Base-by-base conservation (phyloP, 768 basidiomycete genomes). In the Trametes meyenii region DNA sequence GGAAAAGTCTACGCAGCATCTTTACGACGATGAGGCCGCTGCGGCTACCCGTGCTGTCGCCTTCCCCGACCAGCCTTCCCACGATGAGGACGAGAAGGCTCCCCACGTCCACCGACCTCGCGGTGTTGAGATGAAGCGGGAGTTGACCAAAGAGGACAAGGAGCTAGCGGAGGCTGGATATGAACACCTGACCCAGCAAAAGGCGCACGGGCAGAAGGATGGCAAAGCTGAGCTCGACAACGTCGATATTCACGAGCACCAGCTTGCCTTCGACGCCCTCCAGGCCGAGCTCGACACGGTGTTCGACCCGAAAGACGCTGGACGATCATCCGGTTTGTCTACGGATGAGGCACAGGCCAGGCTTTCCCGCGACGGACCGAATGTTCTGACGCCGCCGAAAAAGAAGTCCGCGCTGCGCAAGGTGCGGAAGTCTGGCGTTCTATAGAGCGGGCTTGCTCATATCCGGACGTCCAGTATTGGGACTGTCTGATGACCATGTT, bases 131-230 rank as follows among this genome's bases (percentile, higher is more conserved):
- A 80, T 87, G 82, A 83, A 81, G 61, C 79, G 82, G 55, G 81
- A 85, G 57, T 71, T 87, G 70, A 87, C 86, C n/a, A 79, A 83
- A 66, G 86, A 88, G 69, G 86, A 88, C 59, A 82, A 79, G 65
- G 84, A 85, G 50, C 81, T 89, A 50, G 84, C 85, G 14, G 84
- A 82, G 2, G 86, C 86, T n/a, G 86, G 86, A 1, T 89, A 89
- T 69, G 84, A 84, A 52, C 84, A 87, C 67, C 76, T 89, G 26
- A 75, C 81, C 33, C 75, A 78, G 61, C 75, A 79, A 55, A 81
- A 82, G 55, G 43, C 50, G 42, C 64, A 66, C 51, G 69, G 56
- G 13, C 74, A 75, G 48, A 72, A 75, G 43, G 74, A 60, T 17
- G 67, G 71, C 33, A 55, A 70, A 8, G 24, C 50, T 1, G 48